Evolutionary conservation across 2,329 filamentous ascomycete genomes (phyloP).

Genomic region (Aspergillus cejpii): DNA sequence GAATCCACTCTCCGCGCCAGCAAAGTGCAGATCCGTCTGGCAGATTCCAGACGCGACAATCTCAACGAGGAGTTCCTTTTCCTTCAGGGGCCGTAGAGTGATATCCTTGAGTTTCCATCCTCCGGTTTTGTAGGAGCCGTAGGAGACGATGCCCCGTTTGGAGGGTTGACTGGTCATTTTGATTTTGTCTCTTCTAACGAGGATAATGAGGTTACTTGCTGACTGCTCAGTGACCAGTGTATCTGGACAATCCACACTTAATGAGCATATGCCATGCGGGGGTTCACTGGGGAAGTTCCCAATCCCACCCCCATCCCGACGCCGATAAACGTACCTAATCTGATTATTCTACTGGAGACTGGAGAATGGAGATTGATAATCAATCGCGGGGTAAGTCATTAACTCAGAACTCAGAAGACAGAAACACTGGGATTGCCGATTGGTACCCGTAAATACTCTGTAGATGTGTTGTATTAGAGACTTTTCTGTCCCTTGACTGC

Average conservation of each 20-base stretch:
- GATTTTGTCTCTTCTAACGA: neutral
- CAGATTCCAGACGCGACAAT: constrained; percentile 52
- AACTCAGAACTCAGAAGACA: too few species aligned
- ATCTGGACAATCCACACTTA: too few species aligned
- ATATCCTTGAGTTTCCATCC: constrained; percentile 15
- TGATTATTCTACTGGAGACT: too few species aligned
- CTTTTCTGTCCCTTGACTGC: too few species aligned
- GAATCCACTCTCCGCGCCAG: constrained; percentile 31
- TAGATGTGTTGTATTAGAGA: too few species aligned
- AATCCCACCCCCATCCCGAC: neutral
- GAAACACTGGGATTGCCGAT: too few species aligned
- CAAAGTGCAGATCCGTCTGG: constrained; percentile 49
- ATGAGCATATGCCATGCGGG: neutral
- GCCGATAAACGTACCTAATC: too few species aligned
- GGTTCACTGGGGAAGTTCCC: neutral
- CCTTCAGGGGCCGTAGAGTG: constrained; percentile 10
- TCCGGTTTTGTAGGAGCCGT: constrained; percentile 10
- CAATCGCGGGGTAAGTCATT: neutral
- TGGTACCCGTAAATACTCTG: too few species aligned
- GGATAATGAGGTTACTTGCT: neutral
- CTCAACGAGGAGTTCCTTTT: constrained; percentile 49
- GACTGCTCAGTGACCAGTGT: too few species aligned
- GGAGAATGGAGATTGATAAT: neutral
- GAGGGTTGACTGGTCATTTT: neutral
- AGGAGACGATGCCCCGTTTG: constrained; percentile 10